These are phyloP conservation scores for Rachicladosporium sp. DNA, from an alignment of 2,329 filamentous ascomycete genomes.

Conservation along the genomic window DNA sequence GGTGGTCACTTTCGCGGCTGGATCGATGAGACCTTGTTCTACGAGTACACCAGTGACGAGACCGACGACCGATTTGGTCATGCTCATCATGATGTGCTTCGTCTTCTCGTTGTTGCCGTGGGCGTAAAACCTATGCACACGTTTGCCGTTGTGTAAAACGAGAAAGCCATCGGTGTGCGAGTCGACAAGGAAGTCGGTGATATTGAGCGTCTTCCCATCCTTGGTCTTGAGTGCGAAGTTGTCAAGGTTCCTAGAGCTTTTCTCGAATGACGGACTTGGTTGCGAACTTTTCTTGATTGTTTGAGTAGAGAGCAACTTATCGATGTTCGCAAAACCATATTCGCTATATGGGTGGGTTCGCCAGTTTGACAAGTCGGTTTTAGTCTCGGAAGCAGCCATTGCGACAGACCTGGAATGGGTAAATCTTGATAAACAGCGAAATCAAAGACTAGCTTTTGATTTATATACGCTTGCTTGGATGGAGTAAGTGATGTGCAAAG, in stretches of 20 bases:
- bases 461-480: no score
- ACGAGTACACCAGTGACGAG: constrained; percentile 13
- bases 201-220: constrained; percentile 6
- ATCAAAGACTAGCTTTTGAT: no score
- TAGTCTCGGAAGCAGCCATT: no score
- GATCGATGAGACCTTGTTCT: constrained; percentile 10
- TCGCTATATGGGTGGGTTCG: constrained; percentile 10
- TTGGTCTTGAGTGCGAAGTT: constrained; percentile 7
- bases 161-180: constrained; percentile 14
- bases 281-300: constrained; percentile 6
- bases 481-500: no score
- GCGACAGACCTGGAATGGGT: no score
- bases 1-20: constrained; percentile 9
- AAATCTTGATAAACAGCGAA: no score
- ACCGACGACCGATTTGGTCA: constrained; percentile 15
- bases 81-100: constrained; percentile 15
- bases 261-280: background rate
- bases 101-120: constrained; percentile 9
- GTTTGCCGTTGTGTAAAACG: constrained; percentile 12
- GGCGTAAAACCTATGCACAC: constrained; percentile 11
- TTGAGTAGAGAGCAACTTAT: constrained; percentile 11
- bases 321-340: constrained; percentile 13
- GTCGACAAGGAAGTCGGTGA: constrained; percentile 6
- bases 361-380: constrained; percentile 9
- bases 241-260: constrained; percentile 1